Percentiles rank a stretch among this genome's conserved stretches.
Conservation (phyloP, 2,329 filamentous ascomycete species). For the Cryphonectria radicalis region DNA sequence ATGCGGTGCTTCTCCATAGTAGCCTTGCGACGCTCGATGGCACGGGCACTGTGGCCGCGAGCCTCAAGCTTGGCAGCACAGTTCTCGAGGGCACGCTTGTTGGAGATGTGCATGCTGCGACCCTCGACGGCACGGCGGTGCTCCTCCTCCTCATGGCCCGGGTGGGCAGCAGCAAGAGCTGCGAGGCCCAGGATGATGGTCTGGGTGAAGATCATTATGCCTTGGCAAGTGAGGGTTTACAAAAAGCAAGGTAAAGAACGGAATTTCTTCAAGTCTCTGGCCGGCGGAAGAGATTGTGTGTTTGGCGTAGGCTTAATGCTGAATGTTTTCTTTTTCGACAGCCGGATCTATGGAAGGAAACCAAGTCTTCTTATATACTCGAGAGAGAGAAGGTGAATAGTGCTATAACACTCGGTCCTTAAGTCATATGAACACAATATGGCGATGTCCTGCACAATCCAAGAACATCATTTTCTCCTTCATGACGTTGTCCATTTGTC, state of each 20-base stretch:
- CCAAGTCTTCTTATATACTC: slow-evolving; percentile 3
- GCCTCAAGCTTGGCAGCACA: slow-evolving; percentile 27
- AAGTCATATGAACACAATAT: background rate
- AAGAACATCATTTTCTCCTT: background rate
- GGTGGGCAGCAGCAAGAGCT: slow-evolving; percentile 18
- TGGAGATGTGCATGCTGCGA: background rate
- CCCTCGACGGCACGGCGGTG: background rate
- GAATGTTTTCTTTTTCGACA: background rate
- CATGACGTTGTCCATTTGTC: background rate
- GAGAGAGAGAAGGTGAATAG: background rate
- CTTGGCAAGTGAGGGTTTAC: background rate
- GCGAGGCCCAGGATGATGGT: slow-evolving; percentile 16
- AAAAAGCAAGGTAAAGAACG: background rate
- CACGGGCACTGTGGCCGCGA: slow-evolving; percentile 17
- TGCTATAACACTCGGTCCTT: background rate
- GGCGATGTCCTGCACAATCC: background rate
- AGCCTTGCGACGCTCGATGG: slow-evolving; percentile 20
- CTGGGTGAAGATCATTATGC: slow-evolving; percentile 21
- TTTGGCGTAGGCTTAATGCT: background rate
- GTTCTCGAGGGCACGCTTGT: slow-evolving; percentile 20
- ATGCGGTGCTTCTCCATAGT: slow-evolving; percentile 15
- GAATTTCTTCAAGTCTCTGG: background rate
- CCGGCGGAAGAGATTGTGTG: background rate
- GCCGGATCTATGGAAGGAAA: background rate
- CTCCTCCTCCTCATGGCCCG: slow-evolving; percentile 20